A percentile compares a stretch with the other conserved stretches of the same genome.
Evolutionary conservation across 148 eudicot species (phyloP).

Genomic region (Agrostemma githago): DNA sequence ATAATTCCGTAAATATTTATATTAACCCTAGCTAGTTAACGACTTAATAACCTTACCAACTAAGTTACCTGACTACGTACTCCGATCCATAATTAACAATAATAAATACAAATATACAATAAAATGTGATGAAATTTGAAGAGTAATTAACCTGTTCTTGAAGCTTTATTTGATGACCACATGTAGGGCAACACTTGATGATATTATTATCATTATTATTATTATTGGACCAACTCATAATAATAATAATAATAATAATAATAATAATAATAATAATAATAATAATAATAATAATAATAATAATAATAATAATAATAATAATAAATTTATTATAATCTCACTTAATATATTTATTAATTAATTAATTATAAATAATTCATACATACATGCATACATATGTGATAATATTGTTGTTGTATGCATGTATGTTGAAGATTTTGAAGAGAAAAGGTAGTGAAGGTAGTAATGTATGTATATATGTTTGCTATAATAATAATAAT

Average conservation of each 20-base stretch:
- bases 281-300: not conserved
- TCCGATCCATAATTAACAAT: too few relatives aligned
- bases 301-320: not conserved
- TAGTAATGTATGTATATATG: not conserved
- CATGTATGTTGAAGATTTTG: not conserved
- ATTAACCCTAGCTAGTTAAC: too few relatives aligned
- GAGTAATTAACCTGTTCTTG: slow-evolving; percentile 37
- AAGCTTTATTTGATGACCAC: slow-evolving; percentile 53
- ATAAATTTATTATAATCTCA: not conserved
- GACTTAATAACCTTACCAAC: too few relatives aligned
- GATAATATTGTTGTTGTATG: too few relatives aligned
- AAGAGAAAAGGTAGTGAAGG: slow-evolving; percentile 19
- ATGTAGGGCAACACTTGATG: slow-evolving; percentile 48
- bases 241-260: not conserved
- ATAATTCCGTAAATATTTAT: too few relatives aligned
- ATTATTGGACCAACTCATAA: too few relatives aligned
- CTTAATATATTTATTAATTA: not conserved
- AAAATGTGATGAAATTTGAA: too few relatives aligned
- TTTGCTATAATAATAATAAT: slow-evolving; percentile 2
- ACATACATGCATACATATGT: too few relatives aligned
- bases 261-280: not conserved
- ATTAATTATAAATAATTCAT: too few relatives aligned
- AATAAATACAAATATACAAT: too few relatives aligned
- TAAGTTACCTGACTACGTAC: too few relatives aligned
- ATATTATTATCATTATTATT: slow-evolving; percentile 26